phyloP scores from a whole-genome alignment of 768 basidiomycete species.

The Dioszegia crocea region DNA sequence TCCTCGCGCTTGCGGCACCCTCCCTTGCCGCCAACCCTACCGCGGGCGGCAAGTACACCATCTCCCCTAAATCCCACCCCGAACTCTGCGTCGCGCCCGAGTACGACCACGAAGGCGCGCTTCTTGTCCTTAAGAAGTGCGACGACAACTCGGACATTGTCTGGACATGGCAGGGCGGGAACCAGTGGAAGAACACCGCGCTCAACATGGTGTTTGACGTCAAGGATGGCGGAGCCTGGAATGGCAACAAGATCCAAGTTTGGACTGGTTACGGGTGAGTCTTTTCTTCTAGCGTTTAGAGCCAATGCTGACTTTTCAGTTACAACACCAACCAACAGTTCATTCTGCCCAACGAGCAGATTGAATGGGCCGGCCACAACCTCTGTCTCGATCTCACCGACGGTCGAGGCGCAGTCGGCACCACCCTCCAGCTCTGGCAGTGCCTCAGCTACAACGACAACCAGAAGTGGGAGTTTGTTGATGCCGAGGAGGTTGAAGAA shows the following conservation, averaged over 20 bases:
- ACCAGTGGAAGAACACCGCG: slow-evolving; percentile 24
- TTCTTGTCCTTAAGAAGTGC: slow-evolving; percentile 29
- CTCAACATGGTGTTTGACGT: slow-evolving; percentile 34
- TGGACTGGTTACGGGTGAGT: slow-evolving; percentile 34
- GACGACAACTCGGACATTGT: slow-evolving; percentile 27
- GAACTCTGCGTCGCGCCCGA: slow-evolving; percentile 33
- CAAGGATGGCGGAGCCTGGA: slow-evolving; percentile 28
- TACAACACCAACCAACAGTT: slow-evolving; percentile 37
- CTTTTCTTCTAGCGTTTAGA: not conserved
- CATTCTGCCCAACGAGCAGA: slow-evolving; percentile 15
- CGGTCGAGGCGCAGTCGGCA: slow-evolving; percentile 25
- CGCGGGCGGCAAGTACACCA: slow-evolving; percentile 22
- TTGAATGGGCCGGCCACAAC: slow-evolving; percentile 30
- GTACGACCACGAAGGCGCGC: slow-evolving; percentile 22
- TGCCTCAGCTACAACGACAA: slow-evolving; percentile 31
- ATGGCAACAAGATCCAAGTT: slow-evolving; percentile 35
- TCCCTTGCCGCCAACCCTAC: slow-evolving; percentile 17
- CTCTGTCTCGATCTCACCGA: slow-evolving; percentile 40
- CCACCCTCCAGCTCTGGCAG: slow-evolving; percentile 33
- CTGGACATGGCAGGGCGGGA: slow-evolving; percentile 25
- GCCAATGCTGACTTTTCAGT: not conserved
- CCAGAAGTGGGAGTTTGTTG: slow-evolving; percentile 36
- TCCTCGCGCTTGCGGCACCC: slow-evolving; percentile 17
- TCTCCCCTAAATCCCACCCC: slow-evolving; percentile 30
- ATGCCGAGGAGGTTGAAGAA: slow-evolving; percentile 34